phyloP scores from a whole-genome alignment of 805 yeast species.

The Teunomyces atbi region DNA sequence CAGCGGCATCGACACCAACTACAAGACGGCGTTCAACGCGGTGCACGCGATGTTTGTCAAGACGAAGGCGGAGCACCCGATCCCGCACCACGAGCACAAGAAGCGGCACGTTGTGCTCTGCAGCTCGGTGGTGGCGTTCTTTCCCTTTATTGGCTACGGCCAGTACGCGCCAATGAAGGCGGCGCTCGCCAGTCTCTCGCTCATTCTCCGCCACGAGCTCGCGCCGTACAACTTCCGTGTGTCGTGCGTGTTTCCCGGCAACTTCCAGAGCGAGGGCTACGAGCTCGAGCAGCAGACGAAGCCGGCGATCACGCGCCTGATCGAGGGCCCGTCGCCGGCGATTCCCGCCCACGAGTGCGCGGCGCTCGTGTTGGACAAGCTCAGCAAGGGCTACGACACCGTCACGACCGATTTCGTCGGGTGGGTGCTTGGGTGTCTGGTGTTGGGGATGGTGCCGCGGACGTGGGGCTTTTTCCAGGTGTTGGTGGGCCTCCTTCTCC shows the following conservation, averaged over 20 bases:
- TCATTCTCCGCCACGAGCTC: conserved; percentile 79
- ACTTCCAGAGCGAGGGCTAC: conserved; percentile 86
- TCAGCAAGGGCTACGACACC: conserved; percentile 66
- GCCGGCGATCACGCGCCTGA: conserved; percentile 74
- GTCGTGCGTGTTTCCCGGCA: conserved; percentile 81
- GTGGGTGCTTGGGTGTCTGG: conserved; percentile 68
- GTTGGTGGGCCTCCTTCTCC: conserved; percentile 33
- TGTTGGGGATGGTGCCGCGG: conserved; percentile 71
- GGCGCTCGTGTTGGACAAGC: conserved; percentile 49
- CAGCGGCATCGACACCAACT: conserved; percentile 65
- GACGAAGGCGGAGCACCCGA: conserved; percentile 14
- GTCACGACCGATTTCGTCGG: conserved; percentile 83
- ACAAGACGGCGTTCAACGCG: conserved; percentile 67
- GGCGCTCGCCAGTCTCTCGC: conserved; percentile 74
- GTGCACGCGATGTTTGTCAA: conserved; percentile 61
- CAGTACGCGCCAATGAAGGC: conserved; percentile 90
- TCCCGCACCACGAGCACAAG: conserved; percentile 23
- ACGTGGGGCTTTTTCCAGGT: conserved; percentile 50
- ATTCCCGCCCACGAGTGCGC: conserved; percentile 69
- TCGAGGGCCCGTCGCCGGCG: conserved; percentile 83
- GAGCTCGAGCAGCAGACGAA: conserved; percentile 77
- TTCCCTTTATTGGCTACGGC: conserved; percentile 86
- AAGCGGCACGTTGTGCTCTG: conserved; percentile 54
- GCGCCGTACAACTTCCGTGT: conserved; percentile 65
- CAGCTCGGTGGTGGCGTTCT: conserved; percentile 79